Base-by-base conservation (phyloP, 441 rosid species). In the Jatropha podagrica region DNA sequence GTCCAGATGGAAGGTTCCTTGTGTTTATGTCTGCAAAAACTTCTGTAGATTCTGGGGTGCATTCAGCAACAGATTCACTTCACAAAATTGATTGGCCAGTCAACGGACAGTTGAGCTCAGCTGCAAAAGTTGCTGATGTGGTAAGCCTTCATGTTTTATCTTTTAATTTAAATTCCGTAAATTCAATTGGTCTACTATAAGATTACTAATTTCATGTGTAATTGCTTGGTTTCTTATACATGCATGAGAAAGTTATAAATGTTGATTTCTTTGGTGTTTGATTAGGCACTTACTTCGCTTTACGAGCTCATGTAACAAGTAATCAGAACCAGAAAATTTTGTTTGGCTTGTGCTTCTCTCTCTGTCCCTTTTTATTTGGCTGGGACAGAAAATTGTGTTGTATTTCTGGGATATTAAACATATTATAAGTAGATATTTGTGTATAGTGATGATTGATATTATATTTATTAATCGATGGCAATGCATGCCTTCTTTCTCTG, bases 1-100 rank as follows among this genome's bases (percentile, higher is more conserved):
- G 99, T 80, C 94, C 93, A 67, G 95, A 89, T 83, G 97, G 97
- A 78, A 94, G 84, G 73, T 83, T 82, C 81, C 95, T 96, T 69
- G 83, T 92, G 72, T 96, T 91, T 85, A 41, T 90, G 74, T 94
- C 98, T 54, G 89, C 90, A 64, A 89, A 86, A 82, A 82, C 83
- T 73, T 85, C 97, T 72, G 97, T 92, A 74, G 94, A 92, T 80
- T 89, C 97, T 52, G 97, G 97, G 61, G 90, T 86, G 1, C 98
- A 94, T 84, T 68, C 76, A 49, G 88, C 90, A 54, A 96, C 98
- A 54, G 84, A 89, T 72, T 92, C 98, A 48, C 92, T 94, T 78
- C 91, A 92, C 82, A 88, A 81, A 80, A 87, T 96, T 76, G 91
- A 85, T 49, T 96, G 99, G 99, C 90, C 90, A 40, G 78, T 79